A percentile compares a stretch with the other conserved stretches of the same genome.
Evolutionary conservation across 768 basidiomycete genomes (phyloP).

Genomic region (Clitopilus passeckerianus): DNA sequence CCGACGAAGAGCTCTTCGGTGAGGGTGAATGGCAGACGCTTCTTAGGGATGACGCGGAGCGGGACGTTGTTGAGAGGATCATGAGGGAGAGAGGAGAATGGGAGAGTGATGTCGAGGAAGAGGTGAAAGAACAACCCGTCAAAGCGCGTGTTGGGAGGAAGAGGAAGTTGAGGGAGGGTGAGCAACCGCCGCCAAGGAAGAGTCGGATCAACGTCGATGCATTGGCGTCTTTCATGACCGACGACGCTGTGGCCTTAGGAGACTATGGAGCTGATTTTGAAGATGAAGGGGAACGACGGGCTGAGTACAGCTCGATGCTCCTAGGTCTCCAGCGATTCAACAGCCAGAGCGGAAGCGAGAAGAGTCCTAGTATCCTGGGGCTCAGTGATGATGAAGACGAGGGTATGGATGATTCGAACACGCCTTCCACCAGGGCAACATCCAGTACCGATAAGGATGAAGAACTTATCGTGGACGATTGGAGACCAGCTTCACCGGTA

Average conservation of each 20-base stretch:
- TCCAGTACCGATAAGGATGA: conserved; percentile 11
- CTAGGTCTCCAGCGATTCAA: not conserved
- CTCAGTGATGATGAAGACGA: conserved; percentile 6
- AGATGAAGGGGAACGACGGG: conserved; percentile 13
- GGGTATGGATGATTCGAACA: not conserved
- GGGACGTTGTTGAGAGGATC: conserved; percentile 30
- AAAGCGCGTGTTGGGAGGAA: not conserved
- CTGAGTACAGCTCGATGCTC: not conserved
- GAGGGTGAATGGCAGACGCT: conserved; percentile 64
- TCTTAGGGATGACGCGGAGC: conserved; percentile 50
- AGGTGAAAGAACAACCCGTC: conserved; percentile 2
- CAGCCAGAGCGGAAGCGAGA: conserved; percentile 2
- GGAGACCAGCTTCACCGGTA: conserved; percentile 34
- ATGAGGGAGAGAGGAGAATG: conserved; percentile 31
- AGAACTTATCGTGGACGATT: conserved; percentile 37
- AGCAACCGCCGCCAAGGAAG: conserved; percentile 15
- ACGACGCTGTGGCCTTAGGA: conserved; percentile 20
- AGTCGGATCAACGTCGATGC: conserved; percentile 54
- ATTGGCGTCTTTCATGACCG: conserved; percentile 43
- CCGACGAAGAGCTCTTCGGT: conserved; percentile 69
- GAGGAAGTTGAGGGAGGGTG: conserved; percentile 11
- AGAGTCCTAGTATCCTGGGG: conserved; percentile 2
- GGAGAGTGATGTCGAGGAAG: conserved; percentile 19
- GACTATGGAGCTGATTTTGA: conserved; percentile 6
- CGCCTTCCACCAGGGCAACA: not conserved